Evolutionary conservation across 164 flowering plant species (phyloP).

Genomic region (Magnolia officinalis): DNA sequence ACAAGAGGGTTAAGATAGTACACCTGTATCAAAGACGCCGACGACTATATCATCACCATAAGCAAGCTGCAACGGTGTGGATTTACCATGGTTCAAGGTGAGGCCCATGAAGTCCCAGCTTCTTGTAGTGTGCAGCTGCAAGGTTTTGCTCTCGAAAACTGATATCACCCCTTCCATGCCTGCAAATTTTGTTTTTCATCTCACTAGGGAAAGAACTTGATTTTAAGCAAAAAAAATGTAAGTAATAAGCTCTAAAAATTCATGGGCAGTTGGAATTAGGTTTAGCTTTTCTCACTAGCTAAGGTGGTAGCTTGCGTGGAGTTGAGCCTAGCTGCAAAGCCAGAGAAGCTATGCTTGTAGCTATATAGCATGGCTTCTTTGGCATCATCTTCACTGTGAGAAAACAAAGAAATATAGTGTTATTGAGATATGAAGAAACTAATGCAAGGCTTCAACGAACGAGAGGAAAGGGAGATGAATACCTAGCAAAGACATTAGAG

Average conservation of each 20-base stretch:
- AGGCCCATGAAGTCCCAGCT: constrained; percentile 88
- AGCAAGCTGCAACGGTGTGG: constrained; percentile 37
- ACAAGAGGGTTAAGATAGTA: neutral
- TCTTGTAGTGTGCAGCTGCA: constrained; percentile 62
- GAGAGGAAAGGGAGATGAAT: neutral
- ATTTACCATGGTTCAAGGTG: constrained; percentile 24
- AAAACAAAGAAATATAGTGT: neutral
- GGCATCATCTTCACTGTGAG: constrained; percentile 49
- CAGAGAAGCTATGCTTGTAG: constrained; percentile 67
- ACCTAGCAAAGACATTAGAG: constrained; percentile 50
- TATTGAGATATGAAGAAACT: neutral
- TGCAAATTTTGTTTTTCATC: constrained; percentile 23
- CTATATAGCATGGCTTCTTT: constrained; percentile 52
- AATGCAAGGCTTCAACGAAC: no score
- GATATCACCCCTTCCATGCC: constrained; percentile 59
- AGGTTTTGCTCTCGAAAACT: constrained; percentile 45
- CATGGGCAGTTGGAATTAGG: neutral
- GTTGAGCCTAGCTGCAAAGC: constrained; percentile 69
- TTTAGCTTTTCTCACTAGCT: constrained; percentile 32
- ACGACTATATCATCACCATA: constrained; percentile 45
- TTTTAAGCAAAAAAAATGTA: neutral
- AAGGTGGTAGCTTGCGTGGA: constrained; percentile 55
- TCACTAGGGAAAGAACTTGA: neutral
- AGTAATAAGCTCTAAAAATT: neutral
- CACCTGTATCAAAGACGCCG: constrained; percentile 48